Conservation (phyloP, 1,284 basidiomycete species). For the Naganishia sp. region DNA sequence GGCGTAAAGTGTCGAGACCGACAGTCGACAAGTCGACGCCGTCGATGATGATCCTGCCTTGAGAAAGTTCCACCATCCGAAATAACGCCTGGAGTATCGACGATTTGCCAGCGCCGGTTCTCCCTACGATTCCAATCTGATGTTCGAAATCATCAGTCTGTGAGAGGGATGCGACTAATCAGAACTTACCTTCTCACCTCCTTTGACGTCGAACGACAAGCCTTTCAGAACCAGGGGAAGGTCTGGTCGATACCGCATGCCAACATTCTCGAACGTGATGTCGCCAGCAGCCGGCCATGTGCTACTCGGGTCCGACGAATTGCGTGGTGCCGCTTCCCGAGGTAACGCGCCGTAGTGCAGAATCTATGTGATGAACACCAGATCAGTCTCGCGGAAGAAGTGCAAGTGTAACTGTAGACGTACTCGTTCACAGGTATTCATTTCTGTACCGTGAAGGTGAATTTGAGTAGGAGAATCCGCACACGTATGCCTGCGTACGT, state of each 20-base stretch:
- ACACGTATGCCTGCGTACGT: background rate
- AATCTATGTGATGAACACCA: background rate
- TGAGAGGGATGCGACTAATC: background rate
- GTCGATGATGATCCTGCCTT: slow-evolving; percentile 68
- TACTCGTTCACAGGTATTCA: slow-evolving; percentile 17
- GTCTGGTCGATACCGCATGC: slow-evolving; percentile 48
- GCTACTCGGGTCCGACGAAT: slow-evolving; percentile 37
- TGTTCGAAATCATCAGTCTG: background rate
- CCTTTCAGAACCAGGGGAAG: slow-evolving; percentile 49
- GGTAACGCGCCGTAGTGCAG: slow-evolving; percentile 40
- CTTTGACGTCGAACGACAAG: slow-evolving; percentile 41
- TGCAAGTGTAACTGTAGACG: background rate
- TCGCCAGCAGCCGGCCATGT: slow-evolving; percentile 47
- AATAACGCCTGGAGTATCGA: slow-evolving; percentile 66
- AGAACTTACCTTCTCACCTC: slow-evolving; percentile 46
- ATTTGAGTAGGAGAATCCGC: background rate
- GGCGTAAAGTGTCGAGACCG: slow-evolving; percentile 63
- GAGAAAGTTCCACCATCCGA: slow-evolving; percentile 62
- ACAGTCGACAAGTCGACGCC: slow-evolving; percentile 60
- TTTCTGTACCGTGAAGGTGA: slow-evolving; percentile 41
- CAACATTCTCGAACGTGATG: slow-evolving; percentile 48
- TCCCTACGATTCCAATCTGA: slow-evolving; percentile 66
- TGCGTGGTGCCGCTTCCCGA: slow-evolving; percentile 36
- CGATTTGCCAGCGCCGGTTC: slow-evolving; percentile 65
- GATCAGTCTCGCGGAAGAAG: background rate